Evolutionary conservation across 768 basidiomycete genomes (phyloP).

Genomic region (Lactarius sanguifluus): DNA sequence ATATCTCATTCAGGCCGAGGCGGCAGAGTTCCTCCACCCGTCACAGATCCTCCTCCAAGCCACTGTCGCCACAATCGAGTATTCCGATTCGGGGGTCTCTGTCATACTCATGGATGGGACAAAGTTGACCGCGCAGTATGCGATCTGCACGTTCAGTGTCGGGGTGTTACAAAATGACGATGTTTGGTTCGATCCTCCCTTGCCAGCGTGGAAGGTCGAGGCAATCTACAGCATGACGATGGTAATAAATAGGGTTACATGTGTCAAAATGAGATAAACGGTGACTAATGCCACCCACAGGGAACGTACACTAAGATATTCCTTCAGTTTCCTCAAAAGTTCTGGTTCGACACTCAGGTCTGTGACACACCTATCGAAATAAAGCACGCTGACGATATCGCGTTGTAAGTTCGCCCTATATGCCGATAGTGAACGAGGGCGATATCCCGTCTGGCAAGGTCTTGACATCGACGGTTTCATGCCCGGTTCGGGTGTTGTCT

Average conservation of each 20-base stretch:
- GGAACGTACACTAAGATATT: constrained; percentile 17
- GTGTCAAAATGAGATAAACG: no score
- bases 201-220: constrained; percentile 60
- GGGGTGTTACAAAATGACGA: constrained; percentile 46
- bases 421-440: constrained; percentile 19
- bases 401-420: constrained; percentile 16
- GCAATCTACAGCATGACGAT: constrained; percentile 63
- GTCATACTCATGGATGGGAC: constrained; percentile 37
- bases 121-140: constrained; percentile 34
- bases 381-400: not conserved
- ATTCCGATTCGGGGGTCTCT: constrained; percentile 48
- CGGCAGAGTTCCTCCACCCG: constrained; percentile 47
- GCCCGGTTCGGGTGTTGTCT: constrained; percentile 57
- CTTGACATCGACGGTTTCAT: constrained; percentile 56
- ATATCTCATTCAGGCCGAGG: constrained; percentile 55
- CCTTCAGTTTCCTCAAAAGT: constrained; percentile 24
- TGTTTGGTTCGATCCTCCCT: constrained; percentile 47
- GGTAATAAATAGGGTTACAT: constrained; percentile 36
- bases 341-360: constrained; percentile 19
- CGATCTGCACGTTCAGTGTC: constrained; percentile 63
- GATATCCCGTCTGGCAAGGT: constrained; percentile 67
- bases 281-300: not conserved
- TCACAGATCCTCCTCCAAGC: constrained; percentile 49
- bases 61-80: constrained; percentile 45
- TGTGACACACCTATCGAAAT: not conserved